These are phyloP conservation scores for Aspergillus pseudoterreus DNA, from an alignment of 2,329 filamentous ascomycete species.

Conservation along the genomic window DNA sequence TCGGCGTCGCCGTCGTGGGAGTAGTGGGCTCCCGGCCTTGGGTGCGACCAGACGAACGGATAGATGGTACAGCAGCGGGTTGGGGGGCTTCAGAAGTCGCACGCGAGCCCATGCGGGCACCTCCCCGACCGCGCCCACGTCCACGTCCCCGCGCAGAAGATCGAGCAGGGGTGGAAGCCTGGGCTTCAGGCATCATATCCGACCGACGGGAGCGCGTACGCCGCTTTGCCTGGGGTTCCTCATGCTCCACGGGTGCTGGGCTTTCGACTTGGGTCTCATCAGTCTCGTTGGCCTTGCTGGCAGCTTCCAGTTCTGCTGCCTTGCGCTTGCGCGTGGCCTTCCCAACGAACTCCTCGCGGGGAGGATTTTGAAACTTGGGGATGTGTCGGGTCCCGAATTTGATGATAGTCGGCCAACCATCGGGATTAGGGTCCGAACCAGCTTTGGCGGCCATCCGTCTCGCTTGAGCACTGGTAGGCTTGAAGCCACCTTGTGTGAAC, in stretches of 20 bases:
- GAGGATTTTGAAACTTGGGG: constrained; percentile 33
- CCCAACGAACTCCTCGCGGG: constrained; percentile 22
- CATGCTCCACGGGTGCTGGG: constrained; percentile 23
- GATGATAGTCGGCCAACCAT: constrained; percentile 38
- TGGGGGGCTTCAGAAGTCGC: constrained; percentile 18
- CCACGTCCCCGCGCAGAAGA: constrained; percentile 25
- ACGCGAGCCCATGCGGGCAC: constrained; percentile 19
- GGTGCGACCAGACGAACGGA: constrained; percentile 4
- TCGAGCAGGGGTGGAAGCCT: constrained; percentile 13
- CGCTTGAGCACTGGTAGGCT: constrained; percentile 40
- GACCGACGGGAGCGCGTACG: constrained; percentile 29
- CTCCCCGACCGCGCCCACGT: constrained; percentile 28
- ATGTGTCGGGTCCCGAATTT: constrained; percentile 35
- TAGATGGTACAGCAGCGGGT: constrained; percentile 3
- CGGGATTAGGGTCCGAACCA: constrained; percentile 36
- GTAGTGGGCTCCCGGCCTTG: constrained; percentile 17
- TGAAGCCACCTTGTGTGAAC: constrained; percentile 50
- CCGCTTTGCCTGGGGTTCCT: constrained; percentile 29
- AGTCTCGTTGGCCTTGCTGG: constrained; percentile 23
- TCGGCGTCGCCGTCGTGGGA: not conserved
- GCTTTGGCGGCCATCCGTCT: constrained; percentile 38
- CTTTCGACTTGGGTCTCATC: constrained; percentile 25
- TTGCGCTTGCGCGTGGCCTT: constrained; percentile 37
- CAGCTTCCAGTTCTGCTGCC: constrained; percentile 32
- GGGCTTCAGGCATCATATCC: constrained; percentile 18